Conservation (phyloP, 306 rosid species). For the Ziziphus jujuba region DNA sequence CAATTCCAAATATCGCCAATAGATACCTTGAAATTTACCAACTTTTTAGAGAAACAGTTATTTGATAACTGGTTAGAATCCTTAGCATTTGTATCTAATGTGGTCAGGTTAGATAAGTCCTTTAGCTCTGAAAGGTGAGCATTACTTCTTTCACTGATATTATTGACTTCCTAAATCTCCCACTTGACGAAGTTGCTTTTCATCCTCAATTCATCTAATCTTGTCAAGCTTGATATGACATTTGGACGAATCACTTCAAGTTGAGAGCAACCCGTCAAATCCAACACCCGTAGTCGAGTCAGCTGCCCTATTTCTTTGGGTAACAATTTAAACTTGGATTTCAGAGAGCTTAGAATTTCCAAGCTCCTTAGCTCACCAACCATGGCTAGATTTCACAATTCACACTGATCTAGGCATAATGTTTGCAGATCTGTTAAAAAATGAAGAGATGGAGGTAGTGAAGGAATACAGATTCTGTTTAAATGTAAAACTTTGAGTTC, state of each 20-base stretch:
- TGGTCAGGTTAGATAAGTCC: neutral
- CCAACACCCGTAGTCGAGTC: constrained; percentile 4
- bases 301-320: constrained; percentile 5
- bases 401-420: neutral
- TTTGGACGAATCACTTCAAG: constrained; percentile 1
- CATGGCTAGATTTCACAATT: constrained; percentile 1
- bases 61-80: neutral
- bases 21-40: neutral
- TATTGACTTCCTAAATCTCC: neutral
- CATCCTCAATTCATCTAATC: constrained; percentile 20
- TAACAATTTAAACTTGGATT: neutral
- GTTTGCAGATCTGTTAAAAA: constrained; percentile 20
- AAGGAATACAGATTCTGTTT: neutral
- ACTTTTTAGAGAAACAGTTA: neutral
- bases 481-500: constrained; percentile 25
- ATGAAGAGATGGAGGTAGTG: constrained; percentile 20
- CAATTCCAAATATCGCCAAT: neutral
- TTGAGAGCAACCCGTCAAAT: neutral
- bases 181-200: neutral
- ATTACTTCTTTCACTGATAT: neutral
- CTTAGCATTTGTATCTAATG: neutral
- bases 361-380: constrained; percentile 21
- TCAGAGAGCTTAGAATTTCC: neutral
- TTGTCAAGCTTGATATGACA: constrained; percentile 13
- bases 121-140: constrained; percentile 18